phyloP scores from a whole-genome alignment of 2,329 filamentous ascomycete genomes.

The Pseudopithomyces maydicus region DNA sequence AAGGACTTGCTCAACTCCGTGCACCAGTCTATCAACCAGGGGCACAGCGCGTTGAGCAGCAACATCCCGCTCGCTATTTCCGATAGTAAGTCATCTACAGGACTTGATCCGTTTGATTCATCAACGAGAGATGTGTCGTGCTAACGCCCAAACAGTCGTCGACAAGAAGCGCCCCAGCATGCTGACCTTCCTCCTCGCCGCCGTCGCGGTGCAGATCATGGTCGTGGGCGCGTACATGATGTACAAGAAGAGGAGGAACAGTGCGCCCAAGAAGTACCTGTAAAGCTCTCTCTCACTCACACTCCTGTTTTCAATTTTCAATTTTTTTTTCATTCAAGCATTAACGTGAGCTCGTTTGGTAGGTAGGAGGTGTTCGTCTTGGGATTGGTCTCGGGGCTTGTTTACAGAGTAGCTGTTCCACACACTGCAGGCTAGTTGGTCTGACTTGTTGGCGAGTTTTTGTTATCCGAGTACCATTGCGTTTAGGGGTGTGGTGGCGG shows the following conservation, averaged over 20 bases:
- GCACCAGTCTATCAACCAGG: conserved; percentile 58
- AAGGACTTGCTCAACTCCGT: conserved; percentile 59
- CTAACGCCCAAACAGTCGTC: conserved; percentile 50
- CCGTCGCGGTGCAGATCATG: conserved; percentile 76
- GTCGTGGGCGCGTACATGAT: conserved; percentile 71
- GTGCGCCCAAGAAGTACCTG: conserved; percentile 89
- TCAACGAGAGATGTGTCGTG: too few relatives aligned
- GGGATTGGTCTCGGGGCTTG: not conserved
- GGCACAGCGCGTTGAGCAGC: conserved; percentile 58
- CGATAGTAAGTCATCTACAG: conserved; percentile 56
- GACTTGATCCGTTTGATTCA: too few relatives aligned
- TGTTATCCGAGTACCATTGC: too few relatives aligned
- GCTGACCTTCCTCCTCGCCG: conserved; percentile 68
- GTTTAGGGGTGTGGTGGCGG: not conserved
- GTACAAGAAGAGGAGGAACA: conserved; percentile 79
- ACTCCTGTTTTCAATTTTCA: too few relatives aligned
- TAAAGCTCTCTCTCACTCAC: conserved; percentile 44
- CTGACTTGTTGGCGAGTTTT: too few relatives aligned
- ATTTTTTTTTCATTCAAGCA: too few relatives aligned
- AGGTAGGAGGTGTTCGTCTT: conserved; percentile 3
- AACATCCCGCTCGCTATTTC: conserved; percentile 57
- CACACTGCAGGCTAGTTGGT: too few relatives aligned
- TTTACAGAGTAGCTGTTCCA: not conserved
- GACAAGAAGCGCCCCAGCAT: conserved; percentile 61
- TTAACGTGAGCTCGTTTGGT: not conserved